Conservation (phyloP, 768 basidiomycete species). For the Asterophora parasitica region DNA sequence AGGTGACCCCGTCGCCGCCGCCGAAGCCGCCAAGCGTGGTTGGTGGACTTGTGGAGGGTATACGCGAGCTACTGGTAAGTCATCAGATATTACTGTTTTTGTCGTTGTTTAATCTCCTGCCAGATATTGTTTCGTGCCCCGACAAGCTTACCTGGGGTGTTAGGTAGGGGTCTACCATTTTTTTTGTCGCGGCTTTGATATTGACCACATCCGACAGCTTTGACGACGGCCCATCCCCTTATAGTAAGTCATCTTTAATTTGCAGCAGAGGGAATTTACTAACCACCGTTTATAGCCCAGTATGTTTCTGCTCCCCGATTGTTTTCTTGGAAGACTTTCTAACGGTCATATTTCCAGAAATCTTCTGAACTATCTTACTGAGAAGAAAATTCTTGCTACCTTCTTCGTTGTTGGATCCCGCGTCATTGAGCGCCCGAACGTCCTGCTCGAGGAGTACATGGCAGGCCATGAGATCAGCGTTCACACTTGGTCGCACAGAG, state of each 20-base stretch:
- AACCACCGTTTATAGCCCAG: slow-evolving; percentile 19
- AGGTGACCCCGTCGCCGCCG: slow-evolving; percentile 50
- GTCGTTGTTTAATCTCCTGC: background rate
- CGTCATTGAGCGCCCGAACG: slow-evolving; percentile 68
- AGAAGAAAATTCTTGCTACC: slow-evolving; percentile 66
- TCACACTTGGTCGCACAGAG: slow-evolving; percentile 89
- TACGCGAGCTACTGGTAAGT: slow-evolving; percentile 44
- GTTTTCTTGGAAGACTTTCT: background rate
- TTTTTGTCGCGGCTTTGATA: background rate
- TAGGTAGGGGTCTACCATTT: slow-evolving; percentile 30
- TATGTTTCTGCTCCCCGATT: slow-evolving; percentile 9
- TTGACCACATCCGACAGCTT: slow-evolving; percentile 38
- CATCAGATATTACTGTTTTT: background rate
- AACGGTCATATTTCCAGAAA: slow-evolving; percentile 32
- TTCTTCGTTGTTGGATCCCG: slow-evolving; percentile 92
- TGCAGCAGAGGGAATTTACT: slow-evolving; percentile 1
- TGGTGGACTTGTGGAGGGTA: slow-evolving; percentile 91
- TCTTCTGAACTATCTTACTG: slow-evolving; percentile 65
- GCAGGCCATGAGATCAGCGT: slow-evolving; percentile 75
- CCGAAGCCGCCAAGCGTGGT: slow-evolving; percentile 57
- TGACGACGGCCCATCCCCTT: slow-evolving; percentile 84
- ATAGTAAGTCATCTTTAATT: slow-evolving; percentile 52
- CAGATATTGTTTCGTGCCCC: slow-evolving; percentile 65
- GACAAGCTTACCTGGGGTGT: slow-evolving; percentile 74
- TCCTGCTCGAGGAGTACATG: slow-evolving; percentile 81